phyloP scores from a whole-genome alignment of 2,329 filamentous ascomycete genomes.

The Xylariaceae sp. region DNA sequence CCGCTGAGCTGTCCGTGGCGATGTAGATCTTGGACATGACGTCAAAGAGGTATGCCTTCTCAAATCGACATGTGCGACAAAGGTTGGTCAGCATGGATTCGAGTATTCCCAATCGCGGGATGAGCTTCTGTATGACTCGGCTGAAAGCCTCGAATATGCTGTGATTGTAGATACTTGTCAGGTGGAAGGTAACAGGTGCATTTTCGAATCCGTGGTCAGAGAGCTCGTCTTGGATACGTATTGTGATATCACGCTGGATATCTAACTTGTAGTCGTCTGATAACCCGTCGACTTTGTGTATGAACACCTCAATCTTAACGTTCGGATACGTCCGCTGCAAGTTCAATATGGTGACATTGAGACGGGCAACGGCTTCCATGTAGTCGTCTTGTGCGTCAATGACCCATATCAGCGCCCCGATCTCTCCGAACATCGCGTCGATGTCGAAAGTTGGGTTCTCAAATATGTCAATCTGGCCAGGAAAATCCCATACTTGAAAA shows the following conservation, averaged over 20 bases:
- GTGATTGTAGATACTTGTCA: slow-evolving; percentile 97
- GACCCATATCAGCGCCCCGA: slow-evolving; percentile 95
- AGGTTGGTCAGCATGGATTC: slow-evolving; percentile 93
- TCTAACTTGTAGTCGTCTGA: slow-evolving; percentile 96
- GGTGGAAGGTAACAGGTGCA: slow-evolving; percentile 88
- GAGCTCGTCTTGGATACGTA: slow-evolving; percentile 93
- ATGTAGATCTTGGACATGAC: slow-evolving; percentile 98
- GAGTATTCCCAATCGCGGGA: slow-evolving; percentile 86
- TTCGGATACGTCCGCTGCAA: slow-evolving; percentile 85
- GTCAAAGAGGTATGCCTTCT: slow-evolving; percentile 97
- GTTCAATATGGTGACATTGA: slow-evolving; percentile 85
- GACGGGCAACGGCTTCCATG: slow-evolving; percentile 78
- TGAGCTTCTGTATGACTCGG: slow-evolving; percentile 97
- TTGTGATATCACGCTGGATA: slow-evolving; percentile 93
- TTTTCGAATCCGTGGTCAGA: slow-evolving; percentile 92
- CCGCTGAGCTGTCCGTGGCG: slow-evolving; percentile 87
- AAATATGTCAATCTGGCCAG: slow-evolving; percentile 85
- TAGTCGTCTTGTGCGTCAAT: slow-evolving; percentile 99
- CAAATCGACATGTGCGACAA: slow-evolving; percentile 88
- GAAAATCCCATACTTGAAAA: slow-evolving; percentile 97
- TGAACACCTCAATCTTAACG: slow-evolving; percentile 97
- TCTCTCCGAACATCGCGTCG: slow-evolving; percentile 88
- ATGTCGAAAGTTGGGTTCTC: slow-evolving; percentile 86
- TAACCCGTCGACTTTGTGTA: slow-evolving; percentile 97
- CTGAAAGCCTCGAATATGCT: slow-evolving; percentile 97